Evolutionary conservation across 805 yeast species (phyloP), one percentile per base, ranked within the genome.

Genomic region (Metschnikowia rubicola): DNA sequence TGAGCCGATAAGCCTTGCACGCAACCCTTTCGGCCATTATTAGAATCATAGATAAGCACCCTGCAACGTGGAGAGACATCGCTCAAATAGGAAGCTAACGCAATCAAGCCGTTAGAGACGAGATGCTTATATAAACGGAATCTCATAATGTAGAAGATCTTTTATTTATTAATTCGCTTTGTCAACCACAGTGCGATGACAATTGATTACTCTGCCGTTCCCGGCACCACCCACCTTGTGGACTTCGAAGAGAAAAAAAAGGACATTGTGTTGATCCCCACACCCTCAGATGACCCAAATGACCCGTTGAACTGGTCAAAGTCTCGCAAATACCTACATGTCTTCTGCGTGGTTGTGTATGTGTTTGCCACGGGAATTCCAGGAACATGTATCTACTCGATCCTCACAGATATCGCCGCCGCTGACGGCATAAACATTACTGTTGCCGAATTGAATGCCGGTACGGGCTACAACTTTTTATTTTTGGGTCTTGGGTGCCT

Each of bases 301-400:
- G 90, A 84, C 57, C 89, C 89, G 1, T 66, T 84, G 46, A 82
- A 81, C 56, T 84, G 89, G 89, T 45, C 78, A 1, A 61, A 56
- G 21, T 51, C 58, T 34, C 70, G 86, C 41, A 82, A 82, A 56
- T 61, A 66, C 63, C 37, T 76, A 32, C 72, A 75, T 36, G 64
- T 78, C 43, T 65, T 74, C 39, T 75, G 80, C 54, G 60, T 73
- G 43, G 54, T 57, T 28, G 41, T 58, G 13, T 54, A 49, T 28
- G 69, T 73, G 4, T 67, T 68, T 43, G 70, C 73, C 31, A 71
- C 74, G 1, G 81, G 81, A 43, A 46, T 53, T 26, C 54, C 56
- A 4, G 54, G 56, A 17, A 46, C 56, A 15, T 51, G 54, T 13
- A 53, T 51, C 32, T 51, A 53, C 45, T 51, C 54, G 30, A 51